phyloP scores from a whole-genome alignment of 2,329 filamentous ascomycete genomes.

The Juglanconis sp. region DNA sequence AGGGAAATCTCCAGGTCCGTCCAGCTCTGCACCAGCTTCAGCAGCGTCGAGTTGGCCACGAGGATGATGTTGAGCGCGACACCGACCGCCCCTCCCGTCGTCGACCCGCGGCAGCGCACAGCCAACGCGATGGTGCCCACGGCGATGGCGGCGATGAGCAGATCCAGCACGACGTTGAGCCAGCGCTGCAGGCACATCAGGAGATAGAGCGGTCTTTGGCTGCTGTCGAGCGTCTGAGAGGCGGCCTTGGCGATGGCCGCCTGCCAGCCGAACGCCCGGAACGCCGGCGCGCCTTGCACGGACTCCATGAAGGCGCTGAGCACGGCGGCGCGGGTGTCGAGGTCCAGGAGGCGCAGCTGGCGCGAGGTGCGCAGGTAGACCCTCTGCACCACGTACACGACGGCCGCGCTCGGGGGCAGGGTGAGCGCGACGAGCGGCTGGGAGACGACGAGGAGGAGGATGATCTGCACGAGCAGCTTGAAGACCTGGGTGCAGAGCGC shows the following conservation, averaged over 20 bases:
- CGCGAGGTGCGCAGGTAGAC: constrained; percentile 54
- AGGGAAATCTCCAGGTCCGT: constrained; percentile 34
- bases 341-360: constrained; percentile 53
- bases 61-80: constrained; percentile 35
- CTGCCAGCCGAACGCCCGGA: constrained; percentile 47
- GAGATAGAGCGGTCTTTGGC: constrained; percentile 48
- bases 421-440: constrained; percentile 43
- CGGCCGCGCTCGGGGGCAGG: constrained; percentile 40
- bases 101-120: constrained; percentile 19
- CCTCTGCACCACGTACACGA: constrained; percentile 46
- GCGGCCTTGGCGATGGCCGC: constrained; percentile 22
- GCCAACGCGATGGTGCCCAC: constrained; percentile 30
- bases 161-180: constrained; percentile 49
- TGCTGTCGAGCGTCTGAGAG: constrained; percentile 34
- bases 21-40: constrained; percentile 31
- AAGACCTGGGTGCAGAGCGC: constrained; percentile 34
- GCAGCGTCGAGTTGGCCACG: constrained; percentile 32
- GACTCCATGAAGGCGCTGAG: constrained; percentile 40
- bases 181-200: constrained; percentile 50
- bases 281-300: constrained; percentile 39
- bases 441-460: constrained; percentile 41
- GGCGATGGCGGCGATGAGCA: constrained; percentile 46
- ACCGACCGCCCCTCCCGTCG: constrained; percentile 30
- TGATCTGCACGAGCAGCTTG: constrained; percentile 37
- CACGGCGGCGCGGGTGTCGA: constrained; percentile 50